Evolutionary conservation across 495 filamentous ascomycete species (phyloP).

Genomic region (Viridothelium virens): DNA sequence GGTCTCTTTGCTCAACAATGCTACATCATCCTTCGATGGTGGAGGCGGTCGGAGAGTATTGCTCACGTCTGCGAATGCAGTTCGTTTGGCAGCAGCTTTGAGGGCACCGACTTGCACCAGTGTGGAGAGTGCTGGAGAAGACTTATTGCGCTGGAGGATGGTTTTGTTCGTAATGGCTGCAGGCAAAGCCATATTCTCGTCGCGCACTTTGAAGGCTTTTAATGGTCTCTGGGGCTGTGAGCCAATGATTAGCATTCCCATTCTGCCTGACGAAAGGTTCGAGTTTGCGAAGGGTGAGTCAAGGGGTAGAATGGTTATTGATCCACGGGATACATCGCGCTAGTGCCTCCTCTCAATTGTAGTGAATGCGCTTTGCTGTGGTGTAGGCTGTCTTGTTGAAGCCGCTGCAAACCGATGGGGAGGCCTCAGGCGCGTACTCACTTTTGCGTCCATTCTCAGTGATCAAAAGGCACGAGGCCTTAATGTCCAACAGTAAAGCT

Average conservation of each 20-base stretch:
- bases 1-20: constrained; percentile 21
- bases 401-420: neutral
- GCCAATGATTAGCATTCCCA: constrained; percentile 2
- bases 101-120: constrained; percentile 49
- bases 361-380: neutral
- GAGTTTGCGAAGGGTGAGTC: no score
- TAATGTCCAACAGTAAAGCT: neutral
- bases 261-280: neutral
- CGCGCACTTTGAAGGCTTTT: constrained; percentile 52
- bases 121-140: constrained; percentile 57
- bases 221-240: constrained; percentile 64
- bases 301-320: no score
- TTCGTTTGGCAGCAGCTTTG: constrained; percentile 64
- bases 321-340: no score
- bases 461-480: neutral
- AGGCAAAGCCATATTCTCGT: constrained; percentile 68
- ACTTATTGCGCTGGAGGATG: constrained; percentile 75
- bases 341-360: neutral
- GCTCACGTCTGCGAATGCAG: constrained; percentile 73
- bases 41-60: constrained; percentile 52
- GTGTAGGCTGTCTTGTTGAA: neutral
- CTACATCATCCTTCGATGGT: constrained; percentile 37
- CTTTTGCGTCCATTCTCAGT: constrained; percentile 13
- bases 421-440: constrained; percentile 6
- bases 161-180: constrained; percentile 47